These are phyloP conservation scores for Nicotiana undulata DNA, from an alignment of 257 asterid genomes.

Conservation along the genomic window DNA sequence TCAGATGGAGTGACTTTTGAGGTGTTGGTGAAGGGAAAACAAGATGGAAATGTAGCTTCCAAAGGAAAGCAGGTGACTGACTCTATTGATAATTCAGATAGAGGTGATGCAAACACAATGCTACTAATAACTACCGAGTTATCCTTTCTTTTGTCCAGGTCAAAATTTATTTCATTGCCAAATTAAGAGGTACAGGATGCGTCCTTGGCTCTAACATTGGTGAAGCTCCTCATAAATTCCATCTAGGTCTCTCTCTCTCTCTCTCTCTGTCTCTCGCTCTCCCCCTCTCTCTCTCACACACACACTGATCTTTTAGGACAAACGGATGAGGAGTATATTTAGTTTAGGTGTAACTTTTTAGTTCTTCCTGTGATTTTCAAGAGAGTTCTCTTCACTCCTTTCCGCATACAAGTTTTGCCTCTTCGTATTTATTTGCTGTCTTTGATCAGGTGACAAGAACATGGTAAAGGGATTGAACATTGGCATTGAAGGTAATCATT, in stretches of 20 bases:
- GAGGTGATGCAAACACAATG: background rate
- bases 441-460: conserved; percentile 36
- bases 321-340: background rate
- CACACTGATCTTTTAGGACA: background rate
- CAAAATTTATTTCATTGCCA: conserved; percentile 44
- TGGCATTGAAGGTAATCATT: conserved; percentile 51
- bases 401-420: background rate
- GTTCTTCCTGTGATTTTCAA: background rate
- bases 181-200: conserved; percentile 33
- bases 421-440: background rate
- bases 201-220: conserved; percentile 36
- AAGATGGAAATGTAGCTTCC: conserved; percentile 48
- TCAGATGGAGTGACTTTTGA: conserved; percentile 61
- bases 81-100: background rate
- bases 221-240: conserved; percentile 24
- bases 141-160: conserved; percentile 29
- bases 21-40: conserved; percentile 43
- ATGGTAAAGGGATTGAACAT: conserved; percentile 44
- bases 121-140: background rate
- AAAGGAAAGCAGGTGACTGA: conserved; percentile 46
- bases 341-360: background rate
- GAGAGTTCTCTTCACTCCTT: background rate
- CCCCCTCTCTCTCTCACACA: too few species aligned
- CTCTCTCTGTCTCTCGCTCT: too few species aligned
- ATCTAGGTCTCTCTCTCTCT: conserved; percentile 32